Evolutionary conservation across 2,329 filamentous ascomycete species (phyloP).

Genomic region (Diplodia corticola): DNA sequence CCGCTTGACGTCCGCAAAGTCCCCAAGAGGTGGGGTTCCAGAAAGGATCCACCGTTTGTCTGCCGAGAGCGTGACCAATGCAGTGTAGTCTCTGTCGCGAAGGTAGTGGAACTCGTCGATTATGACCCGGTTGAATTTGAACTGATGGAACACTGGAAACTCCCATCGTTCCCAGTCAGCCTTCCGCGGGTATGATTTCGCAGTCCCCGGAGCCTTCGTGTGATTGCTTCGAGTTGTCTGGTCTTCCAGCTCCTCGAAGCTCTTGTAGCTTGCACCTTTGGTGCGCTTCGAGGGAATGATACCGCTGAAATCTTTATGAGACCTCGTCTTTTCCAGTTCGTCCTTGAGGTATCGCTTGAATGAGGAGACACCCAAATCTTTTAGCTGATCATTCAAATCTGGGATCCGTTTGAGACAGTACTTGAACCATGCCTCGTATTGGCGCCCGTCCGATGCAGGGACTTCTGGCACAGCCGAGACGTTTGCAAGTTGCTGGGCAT

Average conservation of each 20-base stretch:
- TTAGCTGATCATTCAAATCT: conserved; percentile 42
- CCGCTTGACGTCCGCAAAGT: conserved; percentile 60
- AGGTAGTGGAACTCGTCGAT: conserved; percentile 67
- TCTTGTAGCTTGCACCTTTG: conserved; percentile 23
- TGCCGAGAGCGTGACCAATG: conserved; percentile 50
- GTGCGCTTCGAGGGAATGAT: conserved; percentile 42
- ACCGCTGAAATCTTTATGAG: conserved; percentile 39
- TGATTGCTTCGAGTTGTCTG: not conserved
- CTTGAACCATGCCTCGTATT: conserved; percentile 57
- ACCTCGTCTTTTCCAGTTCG: conserved; percentile 31
- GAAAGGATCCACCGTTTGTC: conserved; percentile 63
- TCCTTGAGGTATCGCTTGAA: conserved; percentile 33
- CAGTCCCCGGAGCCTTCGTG: not conserved
- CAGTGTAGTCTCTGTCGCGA: conserved; percentile 37
- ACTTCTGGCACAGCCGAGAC: conserved; percentile 51
- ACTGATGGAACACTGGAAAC: conserved; percentile 57
- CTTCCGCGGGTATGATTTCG: not conserved
- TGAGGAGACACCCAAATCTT: conserved; percentile 31
- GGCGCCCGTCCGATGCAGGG: conserved; percentile 46
- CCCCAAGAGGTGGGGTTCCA: conserved; percentile 59
- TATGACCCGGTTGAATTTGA: conserved; percentile 61
- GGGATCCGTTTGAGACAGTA: conserved; percentile 46
- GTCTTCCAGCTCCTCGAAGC: not conserved
- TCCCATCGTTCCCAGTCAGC: conserved; percentile 33
- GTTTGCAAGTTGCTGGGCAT: conserved; percentile 51